phyloP scores from a whole-genome alignment of 306 rosid species.

The peach (Prunus persica) region Prunus_persica_NCBIv2 NC_034009.1:45552001-45552500 shows the following conservation, averaged over 20 bases:
- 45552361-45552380: slow-evolving; percentile 9
- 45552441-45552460: not conserved
- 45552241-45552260: slow-evolving; percentile 55
- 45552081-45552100: not conserved
- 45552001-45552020: not conserved
- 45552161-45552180: not conserved
- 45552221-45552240: slow-evolving; percentile 63
- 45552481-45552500: not conserved
- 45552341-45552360: slow-evolving; percentile 60
- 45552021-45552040: not conserved
- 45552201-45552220: slow-evolving; percentile 60
- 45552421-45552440: not conserved
- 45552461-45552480: not conserved
- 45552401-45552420: slow-evolving; percentile 6
- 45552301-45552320: slow-evolving; percentile 65
- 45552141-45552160: not conserved
- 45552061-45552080: too few relatives aligned
- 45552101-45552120: slow-evolving; percentile 7
- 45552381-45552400: not conserved
- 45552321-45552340: slow-evolving; percentile 70
- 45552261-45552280: slow-evolving; percentile 67
- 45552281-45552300: slow-evolving; percentile 63
- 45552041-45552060: too few relatives aligned
- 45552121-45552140: not conserved
- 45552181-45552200: not conserved